Conservation (phyloP, 192 early-diverging fungal species). For the Geranomyces variabilis region DNA sequence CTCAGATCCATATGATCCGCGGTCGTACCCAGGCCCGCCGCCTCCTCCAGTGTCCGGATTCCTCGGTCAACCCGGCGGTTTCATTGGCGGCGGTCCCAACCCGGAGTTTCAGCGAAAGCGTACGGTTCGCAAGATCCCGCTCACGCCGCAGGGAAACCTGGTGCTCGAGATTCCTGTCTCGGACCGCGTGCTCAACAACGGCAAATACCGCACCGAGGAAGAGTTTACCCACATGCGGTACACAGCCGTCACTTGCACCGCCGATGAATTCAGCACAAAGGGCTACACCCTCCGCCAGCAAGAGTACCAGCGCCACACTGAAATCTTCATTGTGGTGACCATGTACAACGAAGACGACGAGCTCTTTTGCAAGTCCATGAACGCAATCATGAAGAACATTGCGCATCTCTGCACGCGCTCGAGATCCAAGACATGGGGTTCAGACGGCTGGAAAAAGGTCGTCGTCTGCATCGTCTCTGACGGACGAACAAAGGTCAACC, state of each 20-base stretch:
- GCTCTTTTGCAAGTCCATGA: constrained; percentile 87
- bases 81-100: background rate
- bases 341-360: constrained; percentile 90
- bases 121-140: constrained; percentile 46
- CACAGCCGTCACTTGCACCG: constrained; percentile 87
- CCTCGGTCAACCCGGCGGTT: background rate
- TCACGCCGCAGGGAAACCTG: constrained; percentile 52
- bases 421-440: constrained; percentile 78
- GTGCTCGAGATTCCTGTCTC: constrained; percentile 50
- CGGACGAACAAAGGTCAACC: constrained; percentile 80
- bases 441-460: constrained; percentile 87
- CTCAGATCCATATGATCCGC: background rate
- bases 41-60: background rate
- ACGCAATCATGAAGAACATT: constrained; percentile 89
- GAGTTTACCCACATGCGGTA: constrained; percentile 95
- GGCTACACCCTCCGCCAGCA: constrained; percentile 74
- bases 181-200: constrained; percentile 36
- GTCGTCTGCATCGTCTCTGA: constrained; percentile 93
- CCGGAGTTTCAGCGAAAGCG: constrained; percentile 26
- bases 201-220: constrained; percentile 58
- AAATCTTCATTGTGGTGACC: constrained; percentile 90
- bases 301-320: constrained; percentile 66
- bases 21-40: background rate
- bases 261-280: constrained; percentile 70
- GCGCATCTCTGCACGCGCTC: constrained; percentile 79